Conservation (phyloP, 768 basidiomycete genomes). For the Boletus coccyginus region DNA sequence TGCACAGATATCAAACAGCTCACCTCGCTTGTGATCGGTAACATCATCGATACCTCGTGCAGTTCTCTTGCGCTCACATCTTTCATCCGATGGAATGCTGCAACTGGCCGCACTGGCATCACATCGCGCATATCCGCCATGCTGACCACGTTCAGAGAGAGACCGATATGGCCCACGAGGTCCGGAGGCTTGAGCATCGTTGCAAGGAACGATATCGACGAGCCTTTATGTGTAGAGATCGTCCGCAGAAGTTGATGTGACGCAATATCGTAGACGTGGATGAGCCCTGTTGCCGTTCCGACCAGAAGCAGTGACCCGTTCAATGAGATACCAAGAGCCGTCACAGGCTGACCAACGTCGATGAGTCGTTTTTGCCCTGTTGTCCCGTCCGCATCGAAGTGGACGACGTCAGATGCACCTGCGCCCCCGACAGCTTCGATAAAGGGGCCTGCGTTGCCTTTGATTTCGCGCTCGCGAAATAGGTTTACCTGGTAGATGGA, state of each 20-base stretch:
- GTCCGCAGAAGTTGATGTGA: constrained; percentile 89
- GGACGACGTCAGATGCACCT: constrained; percentile 67
- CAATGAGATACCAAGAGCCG: constrained; percentile 71
- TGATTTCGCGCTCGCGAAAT: constrained; percentile 60
- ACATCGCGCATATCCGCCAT: constrained; percentile 47
- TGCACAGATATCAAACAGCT: not conserved
- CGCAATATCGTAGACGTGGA: constrained; percentile 83
- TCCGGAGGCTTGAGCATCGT: constrained; percentile 87
- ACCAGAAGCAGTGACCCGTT: constrained; percentile 77
- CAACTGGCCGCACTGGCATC: constrained; percentile 63
- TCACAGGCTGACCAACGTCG: constrained; percentile 66
- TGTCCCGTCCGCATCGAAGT: constrained; percentile 52
- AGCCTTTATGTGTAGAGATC: constrained; percentile 66
- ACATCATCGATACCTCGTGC: constrained; percentile 67
- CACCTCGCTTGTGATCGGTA: constrained; percentile 50
- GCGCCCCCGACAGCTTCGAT: constrained; percentile 75
- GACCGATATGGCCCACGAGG: constrained; percentile 74
- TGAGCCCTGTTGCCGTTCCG: constrained; percentile 69
- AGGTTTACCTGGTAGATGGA: constrained; percentile 79
- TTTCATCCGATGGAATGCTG: constrained; percentile 70
- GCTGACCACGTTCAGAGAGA: constrained; percentile 41
- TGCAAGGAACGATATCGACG: constrained; percentile 67
- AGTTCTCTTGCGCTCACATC: constrained; percentile 64
- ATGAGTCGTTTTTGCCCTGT: constrained; percentile 61
- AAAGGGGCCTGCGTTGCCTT: constrained; percentile 43